Conservation (phyloP, 2,329 filamentous ascomycete genomes). For the Penicillium sp. region DNA sequence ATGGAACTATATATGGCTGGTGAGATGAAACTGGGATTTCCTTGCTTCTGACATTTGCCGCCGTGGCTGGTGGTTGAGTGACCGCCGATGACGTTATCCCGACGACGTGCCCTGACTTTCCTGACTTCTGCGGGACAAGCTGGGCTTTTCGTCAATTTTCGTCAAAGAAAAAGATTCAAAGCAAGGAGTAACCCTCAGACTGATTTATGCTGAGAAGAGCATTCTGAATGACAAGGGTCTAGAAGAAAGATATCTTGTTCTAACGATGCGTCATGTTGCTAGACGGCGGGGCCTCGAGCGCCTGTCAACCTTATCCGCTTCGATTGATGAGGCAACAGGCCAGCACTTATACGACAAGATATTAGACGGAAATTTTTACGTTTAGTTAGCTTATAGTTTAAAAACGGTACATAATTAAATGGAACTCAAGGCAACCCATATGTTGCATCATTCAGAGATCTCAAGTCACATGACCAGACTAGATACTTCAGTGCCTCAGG, state of each 20-base stretch:
- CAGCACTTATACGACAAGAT: too few relatives aligned
- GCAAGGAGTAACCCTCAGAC: not conserved
- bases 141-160: too few relatives aligned
- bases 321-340: too few relatives aligned
- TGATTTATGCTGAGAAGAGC: too few relatives aligned
- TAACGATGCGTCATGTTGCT: not conserved
- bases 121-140: not conserved
- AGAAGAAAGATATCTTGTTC: not conserved
- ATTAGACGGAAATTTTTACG: too few relatives aligned
- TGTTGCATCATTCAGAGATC: not conserved
- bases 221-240: too few relatives aligned
- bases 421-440: too few relatives aligned
- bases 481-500: slow-evolving; percentile 1
- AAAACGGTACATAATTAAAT: too few relatives aligned
- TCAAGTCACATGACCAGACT: not conserved
- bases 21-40: not conserved
- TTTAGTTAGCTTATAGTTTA: not conserved
- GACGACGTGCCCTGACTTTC: not conserved
- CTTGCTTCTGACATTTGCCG: not conserved
- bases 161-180: not conserved
- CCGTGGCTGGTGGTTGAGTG: not conserved
- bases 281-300: not conserved
- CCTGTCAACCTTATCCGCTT: too few relatives aligned
- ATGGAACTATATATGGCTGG: not conserved
- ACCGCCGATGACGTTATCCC: slow-evolving; percentile 7